Percentiles rank a stretch among this genome's conserved stretches.
phyloP scores from a whole-genome alignment of 306 rosid genomes.

The Vachellia collinsii region DNA sequence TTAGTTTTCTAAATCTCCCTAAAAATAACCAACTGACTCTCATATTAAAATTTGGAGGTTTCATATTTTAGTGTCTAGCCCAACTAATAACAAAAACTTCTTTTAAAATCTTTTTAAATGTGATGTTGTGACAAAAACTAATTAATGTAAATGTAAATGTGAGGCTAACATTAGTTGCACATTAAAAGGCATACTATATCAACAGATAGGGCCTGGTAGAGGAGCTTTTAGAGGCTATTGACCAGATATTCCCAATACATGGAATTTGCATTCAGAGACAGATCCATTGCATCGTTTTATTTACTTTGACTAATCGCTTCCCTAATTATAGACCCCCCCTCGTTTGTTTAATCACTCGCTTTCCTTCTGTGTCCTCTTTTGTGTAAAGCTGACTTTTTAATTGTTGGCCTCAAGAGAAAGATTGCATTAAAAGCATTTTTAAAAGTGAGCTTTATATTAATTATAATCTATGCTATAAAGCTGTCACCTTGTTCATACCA shows the following conservation, averaged over 20 bases:
- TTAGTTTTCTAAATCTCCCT: too few species aligned
- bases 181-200: background rate
- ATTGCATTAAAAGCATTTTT: background rate
- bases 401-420: background rate
- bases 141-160: background rate
- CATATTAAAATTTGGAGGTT: too few species aligned
- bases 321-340: background rate
- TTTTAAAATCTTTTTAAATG: too few species aligned
- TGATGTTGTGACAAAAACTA: too few species aligned
- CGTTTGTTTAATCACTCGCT: background rate
- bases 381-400: background rate
- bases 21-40: too few species aligned
- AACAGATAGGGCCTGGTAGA: slow-evolving; percentile 10
- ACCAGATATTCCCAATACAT: slow-evolving; percentile 24
- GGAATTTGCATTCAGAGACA: slow-evolving; percentile 20
- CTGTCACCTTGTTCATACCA: too few species aligned
- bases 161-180: background rate
- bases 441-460: background rate
- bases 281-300: slow-evolving; percentile 38
- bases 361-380: background rate
- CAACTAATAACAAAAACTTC: too few species aligned
- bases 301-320: slow-evolving; percentile 28
- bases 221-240: slow-evolving; percentile 19
- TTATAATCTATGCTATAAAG: too few species aligned
- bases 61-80: too few species aligned